These are phyloP conservation scores for Salvia sclarea DNA, from an alignment of 305 asterid species.

Conservation along the genomic window DNA sequence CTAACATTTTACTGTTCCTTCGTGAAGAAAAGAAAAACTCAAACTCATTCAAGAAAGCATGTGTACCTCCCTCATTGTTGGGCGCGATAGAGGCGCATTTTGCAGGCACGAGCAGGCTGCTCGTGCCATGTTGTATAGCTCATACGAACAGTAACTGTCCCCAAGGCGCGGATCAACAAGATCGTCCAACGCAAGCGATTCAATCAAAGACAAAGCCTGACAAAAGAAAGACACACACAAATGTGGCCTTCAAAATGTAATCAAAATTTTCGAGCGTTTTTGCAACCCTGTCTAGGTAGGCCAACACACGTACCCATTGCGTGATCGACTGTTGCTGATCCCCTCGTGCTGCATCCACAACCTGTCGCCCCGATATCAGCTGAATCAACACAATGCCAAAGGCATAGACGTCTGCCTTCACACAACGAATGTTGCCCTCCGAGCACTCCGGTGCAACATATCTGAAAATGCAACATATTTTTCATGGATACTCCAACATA, in stretches of 20 bases:
- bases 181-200: constrained; percentile 37
- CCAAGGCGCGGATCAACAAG: constrained; percentile 56
- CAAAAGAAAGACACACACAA: background rate
- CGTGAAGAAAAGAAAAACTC: too few relatives aligned
- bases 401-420: constrained; percentile 52
- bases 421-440: constrained; percentile 37
- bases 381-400: constrained; percentile 51
- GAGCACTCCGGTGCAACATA: constrained; percentile 56
- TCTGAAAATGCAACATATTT: constrained; percentile 28
- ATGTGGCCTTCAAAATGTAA: background rate
- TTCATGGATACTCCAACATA: background rate
- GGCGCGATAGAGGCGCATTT: constrained; percentile 42
- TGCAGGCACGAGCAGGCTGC: constrained; percentile 52
- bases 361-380: constrained; percentile 49
- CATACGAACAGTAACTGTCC: constrained; percentile 39
- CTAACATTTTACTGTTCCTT: too few relatives aligned
- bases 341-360: constrained; percentile 35
- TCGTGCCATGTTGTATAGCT: constrained; percentile 53
- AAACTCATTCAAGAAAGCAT: too few relatives aligned
- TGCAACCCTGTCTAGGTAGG: background rate
- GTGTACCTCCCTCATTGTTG: constrained; percentile 50
- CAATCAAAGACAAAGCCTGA: constrained; percentile 56
- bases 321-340: constrained; percentile 35
- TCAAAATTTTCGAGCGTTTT: background rate
- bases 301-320: constrained; percentile 44